Percentiles rank a stretch among this genome's conserved stretches.
These are phyloP conservation scores for Passalora sequoiae DNA, from an alignment of 2,329 filamentous ascomycete genomes.

Conservation along the genomic window DNA sequence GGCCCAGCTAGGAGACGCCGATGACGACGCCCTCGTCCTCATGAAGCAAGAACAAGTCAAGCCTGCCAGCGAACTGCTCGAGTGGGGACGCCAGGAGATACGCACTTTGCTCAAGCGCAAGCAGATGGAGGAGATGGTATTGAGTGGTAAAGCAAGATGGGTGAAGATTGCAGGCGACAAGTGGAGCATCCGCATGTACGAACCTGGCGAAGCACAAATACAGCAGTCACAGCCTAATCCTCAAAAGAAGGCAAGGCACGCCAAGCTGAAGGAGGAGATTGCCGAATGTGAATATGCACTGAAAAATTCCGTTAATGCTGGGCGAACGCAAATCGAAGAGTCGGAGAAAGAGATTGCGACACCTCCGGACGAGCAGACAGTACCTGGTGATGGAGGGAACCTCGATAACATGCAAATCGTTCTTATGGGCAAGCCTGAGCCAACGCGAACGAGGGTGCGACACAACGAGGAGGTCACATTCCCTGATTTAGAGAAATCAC, in stretches of 20 bases:
- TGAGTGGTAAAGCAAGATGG: slow-evolving; percentile 2
- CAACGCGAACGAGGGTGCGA: neutral
- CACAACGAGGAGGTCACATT: neutral
- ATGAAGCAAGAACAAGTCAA: neutral
- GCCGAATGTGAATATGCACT: neutral
- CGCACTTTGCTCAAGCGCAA: slow-evolving; percentile 5
- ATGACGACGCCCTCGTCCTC: neutral
- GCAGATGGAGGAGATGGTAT: slow-evolving; percentile 7
- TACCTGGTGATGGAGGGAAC: neutral
- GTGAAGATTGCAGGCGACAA: slow-evolving; percentile 4
- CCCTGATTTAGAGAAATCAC: neutral
- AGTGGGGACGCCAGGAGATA: slow-evolving; percentile 2
- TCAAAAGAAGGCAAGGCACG: neutral
- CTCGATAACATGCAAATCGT: neutral
- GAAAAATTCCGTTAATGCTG: neutral
- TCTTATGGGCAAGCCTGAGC: neutral
- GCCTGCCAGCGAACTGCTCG: neutral
- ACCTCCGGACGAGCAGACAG: neutral
- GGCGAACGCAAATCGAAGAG: neutral
- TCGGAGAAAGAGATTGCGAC: neutral
- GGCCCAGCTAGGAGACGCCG: neutral
- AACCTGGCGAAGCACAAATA: slow-evolving; percentile 1
- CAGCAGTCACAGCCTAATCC: neutral
- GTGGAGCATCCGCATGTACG: slow-evolving; percentile 6
- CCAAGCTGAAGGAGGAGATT: neutral